Evolutionary conservation across 2,329 filamentous ascomycete genomes (phyloP).

Genomic region (Verticillium albo-atrum): DNA sequence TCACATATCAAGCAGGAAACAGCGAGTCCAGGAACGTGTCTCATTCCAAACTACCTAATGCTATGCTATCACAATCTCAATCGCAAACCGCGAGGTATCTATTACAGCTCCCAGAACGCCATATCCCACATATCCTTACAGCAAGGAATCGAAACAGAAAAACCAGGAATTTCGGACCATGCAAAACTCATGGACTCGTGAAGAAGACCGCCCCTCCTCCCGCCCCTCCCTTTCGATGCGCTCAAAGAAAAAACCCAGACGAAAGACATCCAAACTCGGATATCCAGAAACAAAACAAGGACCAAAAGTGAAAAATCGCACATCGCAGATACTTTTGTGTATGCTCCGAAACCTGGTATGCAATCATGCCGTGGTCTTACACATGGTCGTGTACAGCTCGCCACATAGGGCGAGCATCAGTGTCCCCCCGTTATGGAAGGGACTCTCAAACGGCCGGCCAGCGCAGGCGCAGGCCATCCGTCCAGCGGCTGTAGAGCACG

Average conservation of each 20-base stretch:
- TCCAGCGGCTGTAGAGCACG: slow-evolving; percentile 87
- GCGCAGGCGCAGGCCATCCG: slow-evolving; percentile 70
- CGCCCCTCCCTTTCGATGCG: background rate
- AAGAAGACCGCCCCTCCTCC: background rate
- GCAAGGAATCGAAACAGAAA: background rate
- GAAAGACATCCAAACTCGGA: slow-evolving; percentile 2
- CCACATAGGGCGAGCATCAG: background rate
- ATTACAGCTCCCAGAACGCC: background rate
- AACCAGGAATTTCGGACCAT: background rate
- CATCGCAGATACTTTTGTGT: slow-evolving; percentile 9
- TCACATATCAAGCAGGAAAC: background rate
- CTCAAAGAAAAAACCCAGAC: background rate
- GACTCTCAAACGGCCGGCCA: slow-evolving; percentile 48
- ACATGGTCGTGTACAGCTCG: slow-evolving; percentile 6
- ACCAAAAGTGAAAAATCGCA: background rate
- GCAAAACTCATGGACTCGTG: background rate
- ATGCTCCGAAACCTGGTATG: slow-evolving; percentile 11
- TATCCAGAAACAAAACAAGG: background rate
- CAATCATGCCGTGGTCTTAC: slow-evolving; percentile 9
- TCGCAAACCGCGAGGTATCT: slow-evolving; percentile 11
- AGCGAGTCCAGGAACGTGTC: background rate
- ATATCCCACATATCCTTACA: background rate
- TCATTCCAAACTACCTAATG: background rate
- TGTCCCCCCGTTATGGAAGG: too few relatives aligned
- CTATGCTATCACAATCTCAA: background rate